Base-by-base conservation (phyloP, 2,329 filamentous ascomycete genomes). In the Neonectria punicea region DNA sequence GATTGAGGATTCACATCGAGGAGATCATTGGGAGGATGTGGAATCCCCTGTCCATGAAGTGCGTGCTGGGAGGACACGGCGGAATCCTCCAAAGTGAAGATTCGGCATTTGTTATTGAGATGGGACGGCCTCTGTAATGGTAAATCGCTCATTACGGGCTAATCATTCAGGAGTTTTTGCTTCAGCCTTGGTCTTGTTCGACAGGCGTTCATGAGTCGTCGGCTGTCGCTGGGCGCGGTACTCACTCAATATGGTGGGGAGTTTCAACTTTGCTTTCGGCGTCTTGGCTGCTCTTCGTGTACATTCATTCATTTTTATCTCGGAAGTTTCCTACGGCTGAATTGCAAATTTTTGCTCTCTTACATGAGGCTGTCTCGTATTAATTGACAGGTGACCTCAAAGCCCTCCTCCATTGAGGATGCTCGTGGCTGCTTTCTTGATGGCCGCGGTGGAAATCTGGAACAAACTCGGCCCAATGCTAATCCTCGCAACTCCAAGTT, bases 401-500 rank as follows among this genome's bases (percentile, higher is more conserved):
- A 67, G 50, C 4, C 54, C 69, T 6, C 75, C 74, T 5, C 74
- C 75, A 5, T 20, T 60, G 1, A 81, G 65, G 36, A 81, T 77
- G 8, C 71, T 74, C 13, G 54, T 51, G 1, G 80, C 80, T 1
- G 75, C 73, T 14, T 75, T 66, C 68, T 80, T 80, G 16, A 80
- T 73, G 2, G 78, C 76, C 34, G 73, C 72, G 74, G 82, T 81
- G 2, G 82, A 83, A 47, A 78, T 72, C 1, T 74, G 66, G 69
- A 80, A 84, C 63, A 87, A 63, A 25, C 78, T 79, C 0, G 86
- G 85, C 0, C 86, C 87, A 64, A 88, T 75, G 73, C 85, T 88
- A 66, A 89, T 82, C 67, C 86, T 82, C 7, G 85, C 84, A 41
- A 88, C 85, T 0, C 86, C 86, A 54, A 88, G 76, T 46, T 80